Percentiles rank a stretch among this genome's conserved stretches.
Evolutionary conservation across 1,139 yeast species (phyloP).

Genomic region (Zygosaccharomyces sapae): DNA sequence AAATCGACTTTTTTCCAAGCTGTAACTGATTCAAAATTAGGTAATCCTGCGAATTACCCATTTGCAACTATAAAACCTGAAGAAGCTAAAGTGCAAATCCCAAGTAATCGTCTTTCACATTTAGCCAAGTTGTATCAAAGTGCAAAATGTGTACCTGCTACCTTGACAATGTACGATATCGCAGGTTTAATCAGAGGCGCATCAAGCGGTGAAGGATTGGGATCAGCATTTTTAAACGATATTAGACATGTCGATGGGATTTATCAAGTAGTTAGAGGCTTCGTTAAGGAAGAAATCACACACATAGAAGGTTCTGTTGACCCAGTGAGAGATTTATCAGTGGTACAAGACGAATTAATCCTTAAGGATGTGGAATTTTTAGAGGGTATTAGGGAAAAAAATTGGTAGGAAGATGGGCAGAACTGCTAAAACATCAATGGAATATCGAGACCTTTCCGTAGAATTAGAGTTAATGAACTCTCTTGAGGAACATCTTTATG

Average conservation of each 20-base stretch:
- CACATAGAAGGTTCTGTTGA: slow-evolving; percentile 63
- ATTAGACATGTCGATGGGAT: slow-evolving; percentile 72
- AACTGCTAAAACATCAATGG: slow-evolving; percentile 39
- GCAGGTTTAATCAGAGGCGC: slow-evolving; percentile 76
- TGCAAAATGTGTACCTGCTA: slow-evolving; percentile 50
- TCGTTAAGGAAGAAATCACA: slow-evolving; percentile 61
- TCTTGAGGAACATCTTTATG: slow-evolving; percentile 50
- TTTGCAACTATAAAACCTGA: slow-evolving; percentile 77
- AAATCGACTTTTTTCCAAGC: slow-evolving; percentile 66
- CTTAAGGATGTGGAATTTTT: slow-evolving; percentile 66
- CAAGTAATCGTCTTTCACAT: slow-evolving; percentile 49
- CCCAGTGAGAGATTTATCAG: slow-evolving; percentile 62
- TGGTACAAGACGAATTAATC: slow-evolving; percentile 69
- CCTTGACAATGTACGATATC: slow-evolving; percentile 61
- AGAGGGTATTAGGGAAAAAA: slow-evolving; percentile 51
- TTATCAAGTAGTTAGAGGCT: slow-evolving; percentile 67
- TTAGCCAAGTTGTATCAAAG: slow-evolving; percentile 47
- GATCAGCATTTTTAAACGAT: slow-evolving; percentile 68
- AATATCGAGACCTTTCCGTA: slow-evolving; percentile 37
- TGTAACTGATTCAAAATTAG: slow-evolving; percentile 64
- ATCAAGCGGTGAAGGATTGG: slow-evolving; percentile 68
- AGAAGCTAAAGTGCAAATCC: slow-evolving; percentile 58
- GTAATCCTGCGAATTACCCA: slow-evolving; percentile 77
- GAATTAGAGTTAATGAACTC: slow-evolving; percentile 48
- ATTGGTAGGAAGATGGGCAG: slow-evolving; percentile 42